Conservation (phyloP, 73 alveolate species). For the Stentor roeselii region DNA sequence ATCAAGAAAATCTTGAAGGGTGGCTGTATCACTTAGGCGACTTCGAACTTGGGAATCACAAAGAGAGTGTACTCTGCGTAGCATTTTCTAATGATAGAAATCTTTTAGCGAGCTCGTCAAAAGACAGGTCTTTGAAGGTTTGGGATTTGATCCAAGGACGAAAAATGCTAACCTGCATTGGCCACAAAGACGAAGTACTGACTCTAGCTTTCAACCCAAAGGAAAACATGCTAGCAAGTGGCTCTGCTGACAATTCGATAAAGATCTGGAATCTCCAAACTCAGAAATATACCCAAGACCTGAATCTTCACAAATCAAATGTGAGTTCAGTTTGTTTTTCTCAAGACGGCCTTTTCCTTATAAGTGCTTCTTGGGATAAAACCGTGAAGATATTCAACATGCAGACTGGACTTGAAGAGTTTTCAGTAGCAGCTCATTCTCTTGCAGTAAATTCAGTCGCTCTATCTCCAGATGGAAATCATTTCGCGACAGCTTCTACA, state of each 20-base stretch:
- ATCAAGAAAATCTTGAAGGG: too few relatives aligned
- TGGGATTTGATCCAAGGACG: conserved; percentile 79
- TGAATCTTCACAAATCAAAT: conserved; percentile 91
- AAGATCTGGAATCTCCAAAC: conserved; percentile 96
- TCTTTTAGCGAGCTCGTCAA: conserved; percentile 80
- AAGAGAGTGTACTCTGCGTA: conserved; percentile 89
- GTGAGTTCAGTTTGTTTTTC: conserved; percentile 88
- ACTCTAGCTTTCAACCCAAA: conserved; percentile 90
- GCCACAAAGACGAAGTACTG: conserved; percentile 82
- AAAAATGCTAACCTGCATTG: conserved; percentile 76
- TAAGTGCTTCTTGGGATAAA: conserved; percentile 88
- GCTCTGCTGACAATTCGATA: conserved; percentile 86
- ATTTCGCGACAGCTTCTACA: conserved; percentile 88
- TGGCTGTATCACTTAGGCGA: too few relatives aligned
- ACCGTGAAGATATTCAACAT: conserved; percentile 97
- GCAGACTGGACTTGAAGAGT: conserved; percentile 90
- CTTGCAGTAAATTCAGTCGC: conserved; percentile 84
- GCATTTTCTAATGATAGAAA: conserved; percentile 88
- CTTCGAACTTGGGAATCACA: too few relatives aligned
- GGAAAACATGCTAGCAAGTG: conserved; percentile 82
- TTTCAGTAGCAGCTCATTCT: conserved; percentile 93
- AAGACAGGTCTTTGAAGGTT: conserved; percentile 94
- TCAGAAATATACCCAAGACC: conserved; percentile 74
- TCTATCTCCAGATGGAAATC: conserved; percentile 77
- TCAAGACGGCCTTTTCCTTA: conserved; percentile 89